Evolutionary conservation across 495 filamentous ascomycete genomes (phyloP), one percentile per base, ranked within the genome.

Genomic region (Aspergillus panamensis): DNA sequence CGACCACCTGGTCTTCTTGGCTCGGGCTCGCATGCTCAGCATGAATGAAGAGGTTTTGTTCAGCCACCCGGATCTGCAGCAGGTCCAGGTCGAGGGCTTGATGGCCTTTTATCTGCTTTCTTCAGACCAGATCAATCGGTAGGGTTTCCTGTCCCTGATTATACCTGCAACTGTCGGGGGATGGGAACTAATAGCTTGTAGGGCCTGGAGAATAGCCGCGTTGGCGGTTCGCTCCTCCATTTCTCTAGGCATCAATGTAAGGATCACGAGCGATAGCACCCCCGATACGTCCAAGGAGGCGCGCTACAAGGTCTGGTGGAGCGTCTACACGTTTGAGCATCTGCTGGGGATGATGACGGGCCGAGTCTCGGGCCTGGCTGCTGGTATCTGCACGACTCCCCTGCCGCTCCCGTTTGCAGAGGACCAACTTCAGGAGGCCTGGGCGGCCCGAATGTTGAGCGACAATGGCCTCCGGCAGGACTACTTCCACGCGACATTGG

Each of bases 211-310:
- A 59, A 74, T 29, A 77, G 74, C 66, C 85, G 84, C 17, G 69
- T 85, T 40, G n/a, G 79, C 82, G 6, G 73, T 87, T 53, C 78
- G 84, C 44, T 79, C 81, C 54, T 82, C 82, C 6, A 70, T 80
- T 37, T 76, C 78, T 0, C 76, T 87, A 43, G 85, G 84, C 10
- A 68, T 89, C n/a, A 82, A 87, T 57, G 65, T 87, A 17, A 81
- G 83, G 20, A 87, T 79, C 60, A 78, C 84, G 33, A 80, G 73
- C 25, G 71, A 70, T 13, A 68, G 69, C 8, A 63, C 83, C 20
- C 59, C 65, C 16, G 73, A 80, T 35, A 53, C 73, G 6, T 78
- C 84, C 4, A 83, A 79, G 52, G 73, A 76, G 50, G 68, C 65
- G 25, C 66, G 72, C 10, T 74, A 73, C 40, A 62, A 69, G n/a